Evolutionary conservation across 179 eudicot species (phyloP).

Genomic region (Vitellaria paradoxa): DNA sequence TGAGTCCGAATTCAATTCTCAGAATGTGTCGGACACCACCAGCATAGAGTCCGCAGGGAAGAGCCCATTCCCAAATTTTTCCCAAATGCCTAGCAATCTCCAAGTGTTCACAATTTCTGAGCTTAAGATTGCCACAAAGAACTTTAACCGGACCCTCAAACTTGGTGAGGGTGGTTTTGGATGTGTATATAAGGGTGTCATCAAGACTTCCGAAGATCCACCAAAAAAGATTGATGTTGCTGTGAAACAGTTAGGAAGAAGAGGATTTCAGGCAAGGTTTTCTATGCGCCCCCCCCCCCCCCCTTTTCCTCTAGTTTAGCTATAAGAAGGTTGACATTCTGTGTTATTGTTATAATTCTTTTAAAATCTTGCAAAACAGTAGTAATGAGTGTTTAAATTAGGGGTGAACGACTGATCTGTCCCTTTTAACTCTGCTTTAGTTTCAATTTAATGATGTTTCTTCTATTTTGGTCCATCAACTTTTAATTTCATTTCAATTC

Average conservation of each 20-base stretch:
- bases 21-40: constrained; percentile 45
- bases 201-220: constrained; percentile 56
- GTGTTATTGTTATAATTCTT: too few species aligned
- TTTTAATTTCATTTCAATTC: too few species aligned
- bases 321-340: neutral
- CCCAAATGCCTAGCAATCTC: constrained; percentile 61
- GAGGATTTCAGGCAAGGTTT: constrained; percentile 68
- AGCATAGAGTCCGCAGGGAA: constrained; percentile 58
- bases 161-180: constrained; percentile 87
- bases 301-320: neutral
- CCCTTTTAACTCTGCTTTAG: too few species aligned
- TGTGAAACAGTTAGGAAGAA: constrained; percentile 67
- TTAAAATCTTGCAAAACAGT: too few species aligned
- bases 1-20: constrained; percentile 61
- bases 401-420: too few species aligned
- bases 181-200: constrained; percentile 61
- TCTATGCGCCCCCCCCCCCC: too few species aligned
- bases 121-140: constrained; percentile 62
- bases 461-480: too few species aligned
- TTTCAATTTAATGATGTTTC: too few species aligned
- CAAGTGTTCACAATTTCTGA: constrained; percentile 61
- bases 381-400: too few species aligned
- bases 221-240: constrained; percentile 47
- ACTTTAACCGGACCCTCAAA: constrained; percentile 56
- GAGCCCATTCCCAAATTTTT: constrained; percentile 44